Evolutionary conservation across 352 stramenopile genomes (phyloP), one percentile per base, ranked within the genome.

Genomic region (Hyaloperonospora arabidopsidis): DNA sequence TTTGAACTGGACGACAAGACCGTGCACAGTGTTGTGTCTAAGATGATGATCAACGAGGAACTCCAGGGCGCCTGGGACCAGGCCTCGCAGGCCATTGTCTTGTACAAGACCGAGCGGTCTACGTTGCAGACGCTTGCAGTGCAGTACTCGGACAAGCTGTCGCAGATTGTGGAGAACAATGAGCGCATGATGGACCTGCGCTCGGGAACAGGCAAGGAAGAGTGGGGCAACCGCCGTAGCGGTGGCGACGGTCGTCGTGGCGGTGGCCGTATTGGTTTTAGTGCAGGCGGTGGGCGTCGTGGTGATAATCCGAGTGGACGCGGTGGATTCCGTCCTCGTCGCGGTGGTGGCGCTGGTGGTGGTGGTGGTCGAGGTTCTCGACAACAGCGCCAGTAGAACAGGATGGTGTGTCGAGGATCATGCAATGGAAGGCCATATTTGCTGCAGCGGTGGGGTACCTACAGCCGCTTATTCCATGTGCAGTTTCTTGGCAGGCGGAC

Each of bases 21-120:
- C 36, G 95, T 98, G 49, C 95, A 99, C 78, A 95, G 79, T 52
- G 87, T 98, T n/a, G 90, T 99, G 29, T 98, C 89, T 45, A 98
- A 98, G 70, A 98, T 99, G 95, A 98, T 99, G 82, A 98, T 99
- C 77, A 98, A 97, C 61, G 84, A 96, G 45, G 95, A 99, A 70
- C 79, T 99, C 2, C 86, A 95, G 60, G 97, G 91, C 41, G 95
- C 85, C 39, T 99, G 95, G 96, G 96, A 99, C 78, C 94, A 98
- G 79, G 93, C 92, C 13, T 98, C 97, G 49, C 84, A 98, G 71
- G 97, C 94, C 23, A 97, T 98, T 59, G 78, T 97, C 46, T 78
- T 99, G 61, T 87, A 97, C 65, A 95, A 96, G 68, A 87, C 89
- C 34, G 90, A 98, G 63, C 88, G 93, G 29, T 98, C 89, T 55